Evolutionary conservation across 768 basidiomycete genomes (phyloP).

Genomic region (Kwoniella europaea): DNA sequence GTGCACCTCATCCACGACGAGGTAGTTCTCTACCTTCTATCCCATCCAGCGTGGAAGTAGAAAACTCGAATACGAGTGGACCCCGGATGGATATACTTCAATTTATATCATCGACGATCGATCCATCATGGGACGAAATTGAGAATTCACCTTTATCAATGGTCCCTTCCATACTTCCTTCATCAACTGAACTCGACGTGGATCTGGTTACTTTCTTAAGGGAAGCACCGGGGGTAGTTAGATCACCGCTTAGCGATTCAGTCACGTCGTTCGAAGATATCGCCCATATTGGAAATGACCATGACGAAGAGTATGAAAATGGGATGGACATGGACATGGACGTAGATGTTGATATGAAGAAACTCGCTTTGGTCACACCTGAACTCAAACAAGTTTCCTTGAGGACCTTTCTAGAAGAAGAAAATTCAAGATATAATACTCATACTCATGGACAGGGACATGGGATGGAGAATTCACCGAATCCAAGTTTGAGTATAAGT

Average conservation of each 20-base stretch:
- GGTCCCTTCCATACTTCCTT: constrained; percentile 7
- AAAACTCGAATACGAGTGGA: neutral
- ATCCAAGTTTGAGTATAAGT: neutral
- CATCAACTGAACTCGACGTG: neutral
- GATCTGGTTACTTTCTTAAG: constrained; percentile 16
- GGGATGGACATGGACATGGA: neutral
- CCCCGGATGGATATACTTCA: constrained; percentile 16
- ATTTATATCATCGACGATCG: constrained; percentile 9
- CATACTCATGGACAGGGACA: neutral
- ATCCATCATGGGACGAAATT: constrained; percentile 18
- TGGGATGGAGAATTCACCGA: neutral
- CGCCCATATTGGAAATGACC: neutral
- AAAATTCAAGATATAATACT: neutral
- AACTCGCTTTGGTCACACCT: constrained; percentile 10
- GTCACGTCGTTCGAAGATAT: neutral
- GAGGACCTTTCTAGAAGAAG: constrained; percentile 13
- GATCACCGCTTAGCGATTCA: neutral
- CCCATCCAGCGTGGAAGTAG: neutral
- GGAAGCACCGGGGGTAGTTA: constrained; percentile 16
- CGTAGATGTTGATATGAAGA: neutral
- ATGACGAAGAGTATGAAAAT: neutral
- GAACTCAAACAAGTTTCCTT: constrained; percentile 12
- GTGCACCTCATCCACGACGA: neutral
- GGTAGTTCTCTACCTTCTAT: constrained; percentile 15
- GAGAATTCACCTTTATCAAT: constrained; percentile 10